Conservation (phyloP, 2,329 filamentous ascomycete genomes). For the Emericellopsis atlantica region DNA sequence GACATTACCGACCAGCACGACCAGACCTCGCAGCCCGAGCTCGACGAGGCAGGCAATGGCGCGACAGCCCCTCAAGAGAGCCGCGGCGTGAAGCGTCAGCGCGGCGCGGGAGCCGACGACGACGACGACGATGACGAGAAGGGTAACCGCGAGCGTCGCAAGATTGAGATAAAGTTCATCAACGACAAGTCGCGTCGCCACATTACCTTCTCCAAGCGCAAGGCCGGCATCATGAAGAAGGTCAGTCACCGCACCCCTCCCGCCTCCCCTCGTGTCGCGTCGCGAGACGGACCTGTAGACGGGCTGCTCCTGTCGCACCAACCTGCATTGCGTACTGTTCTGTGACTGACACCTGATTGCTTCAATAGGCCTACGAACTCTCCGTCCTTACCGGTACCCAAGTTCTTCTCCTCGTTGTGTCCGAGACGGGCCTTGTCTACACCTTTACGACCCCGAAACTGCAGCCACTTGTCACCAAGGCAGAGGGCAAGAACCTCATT, state of each 20-base stretch:
- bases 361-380: conserved; percentile 76
- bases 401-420: conserved; percentile 88
- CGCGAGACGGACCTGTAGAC: not conserved
- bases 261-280: not conserved
- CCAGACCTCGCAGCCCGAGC: conserved; percentile 59
- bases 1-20: conserved; percentile 69
- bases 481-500: conserved; percentile 97
- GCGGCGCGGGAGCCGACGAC: conserved; percentile 74
- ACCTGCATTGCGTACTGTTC: no score
- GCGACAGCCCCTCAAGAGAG: conserved; percentile 50
- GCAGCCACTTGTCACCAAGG: conserved; percentile 93
- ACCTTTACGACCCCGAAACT: conserved; percentile 97
- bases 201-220: conserved; percentile 99
- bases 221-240: conserved; percentile 99
- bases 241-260: conserved; percentile 40
- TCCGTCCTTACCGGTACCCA: conserved; percentile 97
- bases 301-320: not conserved
- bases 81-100: conserved; percentile 82
- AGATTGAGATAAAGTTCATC: conserved; percentile 99
- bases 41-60: conserved; percentile 64
- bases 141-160: conserved; percentile 91
- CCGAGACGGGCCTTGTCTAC: conserved; percentile 88
- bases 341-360: conserved; percentile 2
- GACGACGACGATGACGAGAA: conserved; percentile 98
- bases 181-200: conserved; percentile 98